Evolutionary conservation across 106 monocot species (phyloP).

Genomic region (Ottelia alismoides): DNA sequence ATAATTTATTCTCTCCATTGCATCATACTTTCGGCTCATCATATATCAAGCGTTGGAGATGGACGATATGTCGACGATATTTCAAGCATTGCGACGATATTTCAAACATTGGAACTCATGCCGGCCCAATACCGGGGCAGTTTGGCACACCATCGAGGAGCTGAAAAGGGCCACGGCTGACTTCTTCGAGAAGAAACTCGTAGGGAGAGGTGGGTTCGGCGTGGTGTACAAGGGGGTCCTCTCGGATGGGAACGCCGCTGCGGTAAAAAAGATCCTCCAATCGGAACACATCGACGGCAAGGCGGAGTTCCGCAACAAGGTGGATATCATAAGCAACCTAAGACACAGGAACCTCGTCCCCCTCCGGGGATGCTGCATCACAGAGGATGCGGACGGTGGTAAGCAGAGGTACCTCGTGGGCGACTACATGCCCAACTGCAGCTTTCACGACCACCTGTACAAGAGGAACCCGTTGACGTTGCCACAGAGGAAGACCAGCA

Average conservation of each 20-base stretch:
- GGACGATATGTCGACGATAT: too few relatives aligned
- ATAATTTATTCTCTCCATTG: too few relatives aligned
- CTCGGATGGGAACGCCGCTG: conserved; percentile 41
- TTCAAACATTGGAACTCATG: conserved; percentile 58
- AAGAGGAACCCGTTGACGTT: neutral
- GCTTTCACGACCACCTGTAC: neutral
- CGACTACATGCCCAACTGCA: conserved; percentile 7
- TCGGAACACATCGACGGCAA: conserved; percentile 44
- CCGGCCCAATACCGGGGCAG: conserved; percentile 60
- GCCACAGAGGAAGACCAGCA: conserved; percentile 13
- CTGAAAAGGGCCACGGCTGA: conserved; percentile 7
- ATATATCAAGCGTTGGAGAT: too few relatives aligned
- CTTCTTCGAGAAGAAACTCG: conserved; percentile 5
- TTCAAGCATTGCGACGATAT: too few relatives aligned
- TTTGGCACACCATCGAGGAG: conserved; percentile 23
- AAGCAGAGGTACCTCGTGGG: conserved; percentile 37
- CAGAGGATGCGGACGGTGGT: conserved; percentile 24
- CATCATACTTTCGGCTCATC: too few relatives aligned
- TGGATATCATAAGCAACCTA: conserved; percentile 10
- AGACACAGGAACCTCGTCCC: conserved; percentile 29
- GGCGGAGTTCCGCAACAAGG: conserved; percentile 60
- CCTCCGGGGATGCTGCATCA: conserved; percentile 67
- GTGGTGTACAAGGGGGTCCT: too few relatives aligned
- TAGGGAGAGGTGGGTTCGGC: conserved; percentile 5
- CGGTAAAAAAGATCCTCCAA: conserved; percentile 60